A percentile compares a stretch with the other conserved stretches of the same genome.
phyloP scores from a whole-genome alignment of 2,329 filamentous ascomycete species.

The Colletotrichum destructivum region DNA sequence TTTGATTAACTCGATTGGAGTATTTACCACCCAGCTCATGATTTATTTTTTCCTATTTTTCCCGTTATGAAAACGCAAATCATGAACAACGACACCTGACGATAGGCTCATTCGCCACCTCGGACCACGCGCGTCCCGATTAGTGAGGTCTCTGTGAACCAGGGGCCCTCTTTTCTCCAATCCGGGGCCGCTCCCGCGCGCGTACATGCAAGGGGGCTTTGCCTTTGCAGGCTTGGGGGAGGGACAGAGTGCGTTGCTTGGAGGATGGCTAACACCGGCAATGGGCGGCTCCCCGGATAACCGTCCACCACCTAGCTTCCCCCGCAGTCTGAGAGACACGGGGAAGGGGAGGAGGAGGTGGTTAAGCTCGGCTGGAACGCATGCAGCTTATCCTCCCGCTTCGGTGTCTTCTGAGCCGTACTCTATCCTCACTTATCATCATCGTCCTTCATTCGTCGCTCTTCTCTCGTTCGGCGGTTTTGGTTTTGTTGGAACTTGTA shows the following conservation, averaged over 20 bases:
- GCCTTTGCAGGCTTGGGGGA: no score
- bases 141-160: background rate
- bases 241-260: background rate
- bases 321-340: constrained; percentile 26
- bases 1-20: background rate
- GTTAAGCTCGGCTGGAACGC: constrained; percentile 24
- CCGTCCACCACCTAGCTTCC: constrained; percentile 10
- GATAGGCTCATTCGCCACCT: background rate
- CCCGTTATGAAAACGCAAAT: no score
- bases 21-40: no score
- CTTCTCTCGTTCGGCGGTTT: background rate
- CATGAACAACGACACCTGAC: background rate
- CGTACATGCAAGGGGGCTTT: constrained; percentile 21
- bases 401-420: no score
- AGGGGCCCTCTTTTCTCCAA: constrained; percentile 33
- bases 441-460: background rate
- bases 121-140: background rate
- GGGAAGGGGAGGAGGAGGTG: background rate
- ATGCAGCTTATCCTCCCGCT: constrained; percentile 3
- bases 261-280: constrained; percentile 50
- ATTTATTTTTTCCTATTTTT: no score
- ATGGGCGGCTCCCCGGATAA: constrained; percentile 53
- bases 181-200: constrained; percentile 28
- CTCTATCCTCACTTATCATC: no score
- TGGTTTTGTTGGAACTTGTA: constrained; percentile 42